Evolutionary conservation across 306 rosid genomes (phyloP), one percentile per base, ranked within the genome.

Genomic region (Cajanus cajan): DNA sequence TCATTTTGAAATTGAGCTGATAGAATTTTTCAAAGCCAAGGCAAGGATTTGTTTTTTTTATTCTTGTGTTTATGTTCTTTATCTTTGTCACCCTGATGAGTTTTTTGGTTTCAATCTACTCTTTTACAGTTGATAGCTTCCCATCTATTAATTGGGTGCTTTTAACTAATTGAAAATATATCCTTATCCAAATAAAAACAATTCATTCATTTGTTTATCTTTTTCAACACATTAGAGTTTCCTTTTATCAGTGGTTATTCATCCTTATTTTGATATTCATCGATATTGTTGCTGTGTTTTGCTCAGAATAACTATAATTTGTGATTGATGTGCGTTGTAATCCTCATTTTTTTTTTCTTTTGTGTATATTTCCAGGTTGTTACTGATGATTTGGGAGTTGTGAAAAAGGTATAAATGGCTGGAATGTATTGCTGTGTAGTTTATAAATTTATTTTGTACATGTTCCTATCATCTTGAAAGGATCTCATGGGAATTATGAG

Each of bases 1-100:
- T 84, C 97, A 95, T 88, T 95, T 95, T 65, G 98, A 91, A 87
- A 90, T 93, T 84, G 98, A 95, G 90, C 73, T 93, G 92, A 87
- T 90, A 44, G 99, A 93, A 40, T 95, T 91, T 86, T 91, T 85
- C 76, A 93, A 93, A 86, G 93, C 96, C 79, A 90, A 87, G 98
- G 99, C 73, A 84, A 91, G 91, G 73, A 82, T 74, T 68, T 85
- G 73, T 16, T 8, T 39, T 15, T 47, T 44, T 50, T 37, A 71
- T 80, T 74, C 50, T 50, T 10, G 21, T 39, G 62, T 31, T 59
- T 52, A n/a, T 68, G 39, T 43, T 13, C 21, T 68, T 5, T 44
- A 62, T 40, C n/a, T 48, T 19, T 75, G 50, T 62, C 39, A 73
- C 70, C 39, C 8, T 69, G 21, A 61, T 71, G 61, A 71, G 24